Evolutionary conservation across 495 filamentous ascomycete species (phyloP).

Genomic region (Lasiosphaeria miniovina): DNA sequence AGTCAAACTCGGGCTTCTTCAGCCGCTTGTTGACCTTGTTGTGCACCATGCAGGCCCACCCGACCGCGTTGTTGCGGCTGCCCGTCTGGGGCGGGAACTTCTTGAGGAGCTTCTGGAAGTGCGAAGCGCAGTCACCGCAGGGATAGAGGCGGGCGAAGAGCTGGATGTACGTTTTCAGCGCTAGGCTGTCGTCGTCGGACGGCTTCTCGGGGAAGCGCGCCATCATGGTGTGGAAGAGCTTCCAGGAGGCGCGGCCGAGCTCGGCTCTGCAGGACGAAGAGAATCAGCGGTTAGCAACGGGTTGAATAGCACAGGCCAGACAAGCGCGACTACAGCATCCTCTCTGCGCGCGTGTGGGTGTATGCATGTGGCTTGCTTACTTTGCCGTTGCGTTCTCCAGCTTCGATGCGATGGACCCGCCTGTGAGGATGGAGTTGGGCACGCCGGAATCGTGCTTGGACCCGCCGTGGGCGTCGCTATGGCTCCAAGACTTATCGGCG

Average conservation of each 20-base stretch:
- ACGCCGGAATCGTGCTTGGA: constrained; percentile 22
- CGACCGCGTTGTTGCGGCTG: constrained; percentile 75
- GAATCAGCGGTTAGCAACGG: constrained; percentile 13
- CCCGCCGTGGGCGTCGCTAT: neutral
- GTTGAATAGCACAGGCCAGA: neutral
- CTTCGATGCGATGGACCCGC: constrained; percentile 80
- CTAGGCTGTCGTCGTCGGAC: constrained; percentile 74
- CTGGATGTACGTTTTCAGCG: constrained; percentile 79
- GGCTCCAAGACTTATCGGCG: neutral
- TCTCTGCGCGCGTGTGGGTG: too few relatives aligned
- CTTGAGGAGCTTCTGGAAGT: constrained; percentile 78
- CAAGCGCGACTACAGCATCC: neutral
- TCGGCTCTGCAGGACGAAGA: constrained; percentile 59
- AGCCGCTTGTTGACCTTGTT: constrained; percentile 91
- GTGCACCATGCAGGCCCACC: constrained; percentile 92
- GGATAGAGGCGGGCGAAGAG: constrained; percentile 92
- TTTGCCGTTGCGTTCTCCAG: constrained; percentile 90
- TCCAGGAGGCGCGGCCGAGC: constrained; percentile 84
- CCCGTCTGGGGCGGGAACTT: constrained; percentile 91
- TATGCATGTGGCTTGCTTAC: constrained; percentile 38
- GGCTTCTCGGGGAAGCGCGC: constrained; percentile 88
- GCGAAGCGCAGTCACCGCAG: constrained; percentile 88
- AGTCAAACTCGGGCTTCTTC: constrained; percentile 80
- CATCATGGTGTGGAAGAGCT: constrained; percentile 93
- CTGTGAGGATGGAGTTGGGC: constrained; percentile 54